Percentiles rank a stretch among this genome's conserved stretches.
phyloP scores from a whole-genome alignment of 176 grass and related monocot genomes.

The Musa troglodytarum region DNA sequence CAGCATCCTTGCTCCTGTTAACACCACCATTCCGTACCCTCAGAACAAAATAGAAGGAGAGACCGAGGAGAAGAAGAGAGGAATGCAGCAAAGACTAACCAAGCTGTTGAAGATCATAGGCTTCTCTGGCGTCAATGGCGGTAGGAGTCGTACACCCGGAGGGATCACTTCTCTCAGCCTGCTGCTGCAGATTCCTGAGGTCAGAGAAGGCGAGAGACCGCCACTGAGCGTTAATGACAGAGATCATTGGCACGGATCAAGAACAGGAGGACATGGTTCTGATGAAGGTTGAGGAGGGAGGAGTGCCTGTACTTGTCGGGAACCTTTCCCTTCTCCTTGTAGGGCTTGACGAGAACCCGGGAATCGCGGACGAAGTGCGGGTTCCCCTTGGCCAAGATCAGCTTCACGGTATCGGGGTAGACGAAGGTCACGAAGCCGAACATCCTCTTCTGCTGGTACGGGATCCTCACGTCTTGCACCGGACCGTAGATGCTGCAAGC shows the following conservation, averaged over 20 bases:
- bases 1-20: constrained; percentile 65
- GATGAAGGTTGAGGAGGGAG: constrained; percentile 9
- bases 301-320: constrained; percentile 78
- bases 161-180: constrained; percentile 4
- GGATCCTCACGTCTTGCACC: constrained; percentile 89
- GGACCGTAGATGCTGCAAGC: constrained; percentile 83
- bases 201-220: not conserved
- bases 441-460: constrained; percentile 99
- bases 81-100: constrained; percentile 24
- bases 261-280: not conserved
- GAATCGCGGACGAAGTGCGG: constrained; percentile 94
- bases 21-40: not conserved
- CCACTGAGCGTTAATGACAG: not conserved
- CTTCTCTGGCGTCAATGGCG: constrained; percentile 26
- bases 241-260: not conserved
- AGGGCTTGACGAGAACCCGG: constrained; percentile 80
- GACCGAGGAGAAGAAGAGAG: not conserved
- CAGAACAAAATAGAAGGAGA: not conserved
- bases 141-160: constrained; percentile 5
- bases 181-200: constrained; percentile 48
- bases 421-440: constrained; percentile 98
- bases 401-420: constrained; percentile 84
- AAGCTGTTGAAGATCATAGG: constrained; percentile 73
- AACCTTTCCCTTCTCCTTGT: constrained; percentile 98
- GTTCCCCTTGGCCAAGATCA: constrained; percentile 90